These are phyloP conservation scores for Lepraria neglecta DNA, from an alignment of 495 filamentous ascomycete genomes.

Conservation along the genomic window DNA sequence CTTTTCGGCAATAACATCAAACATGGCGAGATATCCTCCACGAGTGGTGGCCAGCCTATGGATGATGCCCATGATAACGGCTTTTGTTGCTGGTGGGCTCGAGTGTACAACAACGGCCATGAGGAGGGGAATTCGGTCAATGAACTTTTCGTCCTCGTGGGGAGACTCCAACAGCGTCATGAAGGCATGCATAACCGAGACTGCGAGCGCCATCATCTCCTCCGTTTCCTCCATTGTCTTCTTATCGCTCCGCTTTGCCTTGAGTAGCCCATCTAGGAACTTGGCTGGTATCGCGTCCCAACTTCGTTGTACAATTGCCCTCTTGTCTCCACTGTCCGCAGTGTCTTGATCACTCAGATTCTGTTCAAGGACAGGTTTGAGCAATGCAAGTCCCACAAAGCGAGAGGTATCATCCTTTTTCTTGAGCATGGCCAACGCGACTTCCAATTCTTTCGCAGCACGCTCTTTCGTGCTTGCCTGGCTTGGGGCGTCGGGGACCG, in stretches of 20 bases:
- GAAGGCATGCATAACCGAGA: constrained; percentile 55
- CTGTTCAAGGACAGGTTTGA: constrained; percentile 56
- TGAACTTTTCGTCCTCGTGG: constrained; percentile 38
- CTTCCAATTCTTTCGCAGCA: constrained; percentile 16
- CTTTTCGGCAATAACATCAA: constrained; percentile 26
- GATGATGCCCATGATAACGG: constrained; percentile 49
- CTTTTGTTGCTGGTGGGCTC: constrained; percentile 47
- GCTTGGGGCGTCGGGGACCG: neutral
- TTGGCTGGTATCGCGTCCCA: constrained; percentile 53
- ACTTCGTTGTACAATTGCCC: constrained; percentile 29
- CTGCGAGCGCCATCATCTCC: constrained; percentile 56
- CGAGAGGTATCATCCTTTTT: constrained; percentile 57
- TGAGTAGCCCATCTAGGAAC: constrained; percentile 55
- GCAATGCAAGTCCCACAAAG: constrained; percentile 59
- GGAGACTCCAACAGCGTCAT: constrained; percentile 43
- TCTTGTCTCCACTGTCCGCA: constrained; percentile 13
- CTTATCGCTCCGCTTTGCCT: constrained; percentile 39
- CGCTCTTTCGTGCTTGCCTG: neutral
- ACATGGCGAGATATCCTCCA: constrained; percentile 42
- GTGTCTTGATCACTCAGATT: constrained; percentile 34
- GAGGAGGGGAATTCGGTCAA: constrained; percentile 45
- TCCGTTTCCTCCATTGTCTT: constrained; percentile 37
- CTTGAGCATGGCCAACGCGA: constrained; percentile 32
- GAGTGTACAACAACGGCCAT: constrained; percentile 37
- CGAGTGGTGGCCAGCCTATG: constrained; percentile 41